Evolutionary conservation across 1,139 yeast species (phyloP), one percentile per base, ranked within the genome.

Genomic region (Suhomyces bolitotheri): DNA sequence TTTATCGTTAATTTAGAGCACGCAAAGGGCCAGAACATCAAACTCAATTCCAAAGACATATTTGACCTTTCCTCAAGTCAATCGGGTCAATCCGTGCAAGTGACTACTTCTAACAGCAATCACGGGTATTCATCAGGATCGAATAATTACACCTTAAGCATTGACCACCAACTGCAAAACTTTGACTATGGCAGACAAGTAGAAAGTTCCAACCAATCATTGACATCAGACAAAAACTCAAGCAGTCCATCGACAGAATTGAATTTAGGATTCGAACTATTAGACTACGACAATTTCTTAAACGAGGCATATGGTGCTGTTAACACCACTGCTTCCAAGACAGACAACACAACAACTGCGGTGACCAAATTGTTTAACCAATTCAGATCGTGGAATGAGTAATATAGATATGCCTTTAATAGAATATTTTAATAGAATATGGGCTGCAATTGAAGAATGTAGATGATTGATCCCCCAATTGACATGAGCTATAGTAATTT

Each of bases 1-100:
- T 17, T 24, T 16, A 21, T 13, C 7, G 32, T 33, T n/a, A 20
- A 17, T 9, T 4, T 30, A 56, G 4, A 40, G 49, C 16, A 43
- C 25, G 50, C 43, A 2, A 50, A 51, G 25, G 46, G 42, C 5
- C 14, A 15, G 8, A 23, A 16, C 8, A 20, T 26, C 3, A 24
- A 29, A 3, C 19, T 31, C 17, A 51, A 61, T 38, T 60, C 56
- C 3, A 36, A 47, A 4, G 45, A 44, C 7, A 43, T 54, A 3
- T 36, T 57, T 15, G 52, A 58, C 16, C 45, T 47, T 2, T 38
- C 40, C n/a, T 35, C 51, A 12, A 36, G 34, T 4, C 73, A 68
- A 44, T 57, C 61, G 40, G 85, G 84, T 22, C 63, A 76, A 1
- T 76, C 84, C 0, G 45, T 45, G 5, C 78, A 62, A 45, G 58